Evolutionary conservation across 2,329 filamentous ascomycete species (phyloP), one percentile per base, ranked within the genome.

Genomic region (Bipolaris victoriae): DNA sequence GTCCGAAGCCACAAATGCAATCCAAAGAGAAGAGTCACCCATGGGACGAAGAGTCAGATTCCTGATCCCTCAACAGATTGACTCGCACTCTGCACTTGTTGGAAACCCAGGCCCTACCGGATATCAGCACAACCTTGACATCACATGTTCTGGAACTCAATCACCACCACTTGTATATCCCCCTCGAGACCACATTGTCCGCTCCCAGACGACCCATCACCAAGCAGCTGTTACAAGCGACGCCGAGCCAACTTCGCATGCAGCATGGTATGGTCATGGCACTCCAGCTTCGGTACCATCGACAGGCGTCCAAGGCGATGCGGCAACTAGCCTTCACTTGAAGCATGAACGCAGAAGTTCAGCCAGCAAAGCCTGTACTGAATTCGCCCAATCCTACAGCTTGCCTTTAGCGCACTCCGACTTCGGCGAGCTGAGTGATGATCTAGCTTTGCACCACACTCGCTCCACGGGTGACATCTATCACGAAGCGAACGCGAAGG

Each of bases 391-490:
- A 41, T 73, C 72, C 39, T 72, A 76, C 52, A 73, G 77, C 13
- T 70, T 83, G 29, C 80, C 80, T 13, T 80, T 78, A 7, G 72
- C 83, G 58, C 78, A 81, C 22, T 7, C 22, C 6, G 6, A 24
- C 5, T 7, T 1, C 22, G 22, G 22, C 4, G 5, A 24, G 22
- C 22, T 1, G 6, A 7, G 6, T 4, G 1, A 6, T 1, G 22
- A 24, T 24, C 4, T 24, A 16, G 16, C 16, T 16, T 16, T 16
- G 16, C 16, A 16, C 16, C 16, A 16, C 16, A 16, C 16, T 16
- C 16, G 16, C 16, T 16, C 22, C 22, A 24, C 22, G 22, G 78
- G 78, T 24, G 50, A 57, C n/a, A 26, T 63, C 41, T 46, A 53
- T 18, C 65, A 61, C 26, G 68, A 68, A 11, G 67, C 67, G 41